Evolutionary conservation across 257 asterid genomes (phyloP).

Genomic region (Solanum megistacrolobum): DNA sequence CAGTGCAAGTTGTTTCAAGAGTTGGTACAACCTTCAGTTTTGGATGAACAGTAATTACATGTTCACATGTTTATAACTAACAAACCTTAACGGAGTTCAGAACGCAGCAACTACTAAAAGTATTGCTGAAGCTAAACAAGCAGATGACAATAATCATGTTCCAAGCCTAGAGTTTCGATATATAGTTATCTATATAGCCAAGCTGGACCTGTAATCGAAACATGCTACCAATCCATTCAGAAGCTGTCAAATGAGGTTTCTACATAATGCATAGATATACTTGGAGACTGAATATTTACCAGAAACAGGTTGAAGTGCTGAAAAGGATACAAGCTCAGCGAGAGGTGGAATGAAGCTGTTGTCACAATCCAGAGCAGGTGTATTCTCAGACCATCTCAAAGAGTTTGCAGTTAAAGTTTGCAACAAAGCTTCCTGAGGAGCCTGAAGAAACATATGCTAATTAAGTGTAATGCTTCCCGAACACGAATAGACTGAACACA

Average conservation of each 20-base stretch:
- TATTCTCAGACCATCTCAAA: slow-evolving; percentile 65
- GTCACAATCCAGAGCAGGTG: slow-evolving; percentile 24
- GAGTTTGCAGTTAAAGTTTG: slow-evolving; percentile 61
- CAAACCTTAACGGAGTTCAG: neutral
- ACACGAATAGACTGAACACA: neutral
- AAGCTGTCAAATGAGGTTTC: neutral
- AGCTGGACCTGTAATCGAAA: neutral
- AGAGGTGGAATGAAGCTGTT: slow-evolving; percentile 45
- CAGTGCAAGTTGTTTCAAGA: neutral
- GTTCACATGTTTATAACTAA: neutral
- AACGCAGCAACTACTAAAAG: neutral
- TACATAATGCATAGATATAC: neutral
- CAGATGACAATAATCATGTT: neutral
- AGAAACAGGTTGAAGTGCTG: slow-evolving; percentile 64
- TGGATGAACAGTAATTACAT: neutral
- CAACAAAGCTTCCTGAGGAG: slow-evolving; percentile 50
- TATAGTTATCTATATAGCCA: neutral
- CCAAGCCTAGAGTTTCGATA: neutral
- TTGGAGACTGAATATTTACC: slow-evolving; percentile 20
- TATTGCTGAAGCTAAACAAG: neutral
- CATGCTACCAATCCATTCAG: neutral
- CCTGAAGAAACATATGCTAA: slow-evolving; percentile 19
- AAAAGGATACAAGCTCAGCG: slow-evolving; percentile 65
- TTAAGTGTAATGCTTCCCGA: neutral
- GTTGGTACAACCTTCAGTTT: neutral